A percentile compares a stretch with the other conserved stretches of the same genome.
These are phyloP conservation scores for Neurospora sp. DNA, from an alignment of 495 filamentous ascomycete genomes.

Conservation along the genomic window DNA sequence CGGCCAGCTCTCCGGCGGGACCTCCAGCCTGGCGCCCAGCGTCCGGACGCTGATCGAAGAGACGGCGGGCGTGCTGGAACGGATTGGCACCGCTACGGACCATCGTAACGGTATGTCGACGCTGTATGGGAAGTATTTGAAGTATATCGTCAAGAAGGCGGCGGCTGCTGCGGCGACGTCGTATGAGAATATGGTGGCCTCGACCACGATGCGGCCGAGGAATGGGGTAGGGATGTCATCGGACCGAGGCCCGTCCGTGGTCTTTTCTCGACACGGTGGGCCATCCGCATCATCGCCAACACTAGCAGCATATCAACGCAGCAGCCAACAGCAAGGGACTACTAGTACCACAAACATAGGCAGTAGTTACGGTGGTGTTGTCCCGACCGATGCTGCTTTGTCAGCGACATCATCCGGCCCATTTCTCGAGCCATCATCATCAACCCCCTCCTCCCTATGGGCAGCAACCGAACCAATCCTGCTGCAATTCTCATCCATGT, in stretches of 20 bases:
- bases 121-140: conserved; percentile 52
- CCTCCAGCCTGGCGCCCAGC: conserved; percentile 55
- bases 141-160: conserved; percentile 42
- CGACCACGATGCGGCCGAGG: not conserved
- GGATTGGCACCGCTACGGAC: conserved; percentile 51
- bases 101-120: conserved; percentile 55
- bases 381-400: conserved; percentile 1
- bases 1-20: conserved; percentile 39
- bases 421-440: not conserved
- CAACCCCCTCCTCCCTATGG: conserved; percentile 24
- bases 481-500: conserved; percentile 55
- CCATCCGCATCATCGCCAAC: conserved; percentile 5
- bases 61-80: conserved; percentile 55
- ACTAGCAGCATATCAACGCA: conserved; percentile 1
- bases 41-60: conserved; percentile 59
- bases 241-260: not conserved
- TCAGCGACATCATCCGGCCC: not conserved
- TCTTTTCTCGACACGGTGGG: not conserved
- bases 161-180: not conserved
- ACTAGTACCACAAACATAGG: conserved; percentile 2
- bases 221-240: not conserved
- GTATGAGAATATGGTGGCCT: not conserved
- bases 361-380: not conserved
- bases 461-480: conserved; percentile 33
- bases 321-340: conserved; percentile 4